Evolutionary conservation across 73 alveolate species (phyloP).

Genomic region (Paraurostyla sp.): DNA sequence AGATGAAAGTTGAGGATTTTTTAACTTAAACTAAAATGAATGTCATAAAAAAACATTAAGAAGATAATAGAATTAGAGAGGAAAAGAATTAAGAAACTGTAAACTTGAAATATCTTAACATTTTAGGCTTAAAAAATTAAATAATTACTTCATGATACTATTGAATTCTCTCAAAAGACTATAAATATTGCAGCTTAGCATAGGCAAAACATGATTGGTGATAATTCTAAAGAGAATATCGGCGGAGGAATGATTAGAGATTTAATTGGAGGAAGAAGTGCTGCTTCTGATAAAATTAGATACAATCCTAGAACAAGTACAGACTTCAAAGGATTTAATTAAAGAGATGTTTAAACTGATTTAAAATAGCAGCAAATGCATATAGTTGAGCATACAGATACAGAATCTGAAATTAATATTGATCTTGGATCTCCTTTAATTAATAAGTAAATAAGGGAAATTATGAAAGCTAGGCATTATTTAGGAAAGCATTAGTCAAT

Average conservation of each 20-base stretch:
- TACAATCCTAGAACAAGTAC: not conserved
- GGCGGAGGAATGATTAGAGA: conserved; percentile 46
- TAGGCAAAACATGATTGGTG: not conserved
- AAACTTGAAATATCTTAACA: not conserved
- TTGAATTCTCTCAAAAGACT: conserved; percentile 68
- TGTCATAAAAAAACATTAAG: conserved; percentile 32
- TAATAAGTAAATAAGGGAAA: not conserved
- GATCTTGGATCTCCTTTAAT: conserved; percentile 21
- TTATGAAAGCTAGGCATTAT: conserved; percentile 23
- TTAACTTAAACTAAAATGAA: conserved; percentile 31
- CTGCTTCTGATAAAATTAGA: not conserved
- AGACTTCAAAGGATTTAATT: not conserved
- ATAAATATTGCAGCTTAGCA: conserved; percentile 20
- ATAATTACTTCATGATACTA: conserved; percentile 61
- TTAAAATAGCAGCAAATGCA: not conserved
- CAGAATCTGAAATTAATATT: not conserved
- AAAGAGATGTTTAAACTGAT: not conserved
- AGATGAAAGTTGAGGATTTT: conserved; percentile 57
- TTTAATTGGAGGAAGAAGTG: conserved; percentile 3
- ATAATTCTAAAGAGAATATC: not conserved
- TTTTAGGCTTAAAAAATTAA: conserved; percentile 55
- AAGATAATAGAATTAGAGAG: not conserved
- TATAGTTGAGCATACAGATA: conserved; percentile 37
- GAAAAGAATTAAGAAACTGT: conserved; percentile 27
- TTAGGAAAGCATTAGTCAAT: conserved; percentile 1